Percentiles rank a stretch among this genome's conserved stretches.
These are phyloP conservation scores for Gracilaria domingensis DNA, from an alignment of 23 red algal genomes.

Conservation along the genomic window DNA sequence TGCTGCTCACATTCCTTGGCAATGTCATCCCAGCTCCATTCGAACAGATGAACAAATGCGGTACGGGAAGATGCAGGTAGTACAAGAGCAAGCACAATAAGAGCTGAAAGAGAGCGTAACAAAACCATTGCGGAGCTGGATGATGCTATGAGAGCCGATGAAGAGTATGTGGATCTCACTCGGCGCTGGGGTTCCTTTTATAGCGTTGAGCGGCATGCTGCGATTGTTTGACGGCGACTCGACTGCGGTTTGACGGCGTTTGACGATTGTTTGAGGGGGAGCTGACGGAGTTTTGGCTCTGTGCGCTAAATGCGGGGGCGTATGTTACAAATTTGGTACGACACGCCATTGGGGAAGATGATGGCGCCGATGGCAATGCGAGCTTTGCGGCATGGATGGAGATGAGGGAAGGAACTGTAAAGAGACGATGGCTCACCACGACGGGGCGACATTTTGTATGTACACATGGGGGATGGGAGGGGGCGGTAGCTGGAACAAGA, in stretches of 20 bases:
- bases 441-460: too few species aligned
- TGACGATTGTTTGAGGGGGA: too few species aligned
- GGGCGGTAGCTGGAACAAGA: too few species aligned
- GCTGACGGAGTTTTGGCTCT: too few species aligned
- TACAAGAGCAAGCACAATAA: neutral
- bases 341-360: too few species aligned
- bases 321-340: too few species aligned
- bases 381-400: neutral
- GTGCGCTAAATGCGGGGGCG: too few species aligned
- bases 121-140: neutral
- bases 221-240: neutral
- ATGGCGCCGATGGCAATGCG: neutral
- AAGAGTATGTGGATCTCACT: neutral
- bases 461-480: too few species aligned
- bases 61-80: neutral
- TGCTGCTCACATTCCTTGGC: constrained; percentile 20
- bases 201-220: neutral
- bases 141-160: neutral
- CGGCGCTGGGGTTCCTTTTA: neutral
- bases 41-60: constrained; percentile 20
- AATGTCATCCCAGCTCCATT: constrained; percentile 35
- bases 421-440: neutral
- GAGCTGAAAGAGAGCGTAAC: neutral
- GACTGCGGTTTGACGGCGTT: neutral
- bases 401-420: neutral